Evolutionary conservation across 225 moss, liverwort and hornwort species (phyloP).

Genomic region (Asterella californica): DNA sequence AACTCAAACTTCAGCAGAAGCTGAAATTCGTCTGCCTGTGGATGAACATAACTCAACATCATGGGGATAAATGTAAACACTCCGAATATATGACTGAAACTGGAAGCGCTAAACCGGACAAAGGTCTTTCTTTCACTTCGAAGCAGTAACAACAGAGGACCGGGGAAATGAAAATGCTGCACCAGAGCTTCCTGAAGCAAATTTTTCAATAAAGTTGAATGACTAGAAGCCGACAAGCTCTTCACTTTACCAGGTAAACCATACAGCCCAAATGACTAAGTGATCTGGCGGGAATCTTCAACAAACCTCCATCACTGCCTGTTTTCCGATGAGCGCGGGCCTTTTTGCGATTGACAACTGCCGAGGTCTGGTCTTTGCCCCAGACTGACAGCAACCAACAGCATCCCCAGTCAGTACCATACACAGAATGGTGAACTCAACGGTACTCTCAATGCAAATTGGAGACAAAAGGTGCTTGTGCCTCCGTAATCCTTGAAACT

Average conservation of each 20-base stretch:
- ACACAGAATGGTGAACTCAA: no score
- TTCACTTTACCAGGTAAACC: not conserved
- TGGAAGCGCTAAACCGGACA: not conserved
- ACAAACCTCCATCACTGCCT: slow-evolving; percentile 35
- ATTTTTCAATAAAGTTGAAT: not conserved
- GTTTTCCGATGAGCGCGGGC: slow-evolving; percentile 70
- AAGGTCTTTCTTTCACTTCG: not conserved
- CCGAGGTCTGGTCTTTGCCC: slow-evolving; percentile 70
- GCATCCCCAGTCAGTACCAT: not conserved
- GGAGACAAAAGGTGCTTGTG: no score
- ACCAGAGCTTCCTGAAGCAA: no score
- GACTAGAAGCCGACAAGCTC: not conserved
- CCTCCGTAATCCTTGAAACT: no score
- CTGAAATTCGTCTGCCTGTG: no score
- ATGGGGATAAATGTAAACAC: not conserved
- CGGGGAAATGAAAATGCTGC: not conserved
- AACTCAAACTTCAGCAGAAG: not conserved
- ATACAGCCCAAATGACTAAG: not conserved
- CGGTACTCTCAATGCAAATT: no score
- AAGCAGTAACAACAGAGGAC: not conserved
- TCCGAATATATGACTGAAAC: not conserved
- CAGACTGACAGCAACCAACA: slow-evolving; percentile 35
- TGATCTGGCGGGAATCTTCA: not conserved
- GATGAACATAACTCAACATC: not conserved
- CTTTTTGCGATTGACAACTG: slow-evolving; percentile 72